Percentiles rank a stretch among this genome's conserved stretches.
Conservation (phyloP, 306 rosid species). For the Rosa multiflora region DNA sequence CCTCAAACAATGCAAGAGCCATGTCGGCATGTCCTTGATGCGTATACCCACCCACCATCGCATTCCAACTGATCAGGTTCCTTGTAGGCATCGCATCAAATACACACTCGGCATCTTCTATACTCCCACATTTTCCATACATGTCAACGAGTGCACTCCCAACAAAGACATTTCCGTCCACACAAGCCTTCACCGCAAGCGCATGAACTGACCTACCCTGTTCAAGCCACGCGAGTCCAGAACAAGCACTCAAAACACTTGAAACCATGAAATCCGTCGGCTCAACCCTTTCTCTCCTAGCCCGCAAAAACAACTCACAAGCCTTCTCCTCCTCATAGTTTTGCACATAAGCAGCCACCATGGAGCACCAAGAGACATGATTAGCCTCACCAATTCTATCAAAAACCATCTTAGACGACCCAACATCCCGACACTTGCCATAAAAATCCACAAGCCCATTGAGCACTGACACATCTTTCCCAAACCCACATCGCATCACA, state of each 20-base stretch:
- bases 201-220: slow-evolving; percentile 77
- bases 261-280: slow-evolving; percentile 83
- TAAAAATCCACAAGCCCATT: slow-evolving; percentile 86
- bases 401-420: slow-evolving; percentile 59
- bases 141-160: slow-evolving; percentile 85
- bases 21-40: slow-evolving; percentile 67
- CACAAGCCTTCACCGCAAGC: slow-evolving; percentile 65
- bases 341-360: slow-evolving; percentile 65
- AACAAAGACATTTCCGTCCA: slow-evolving; percentile 69
- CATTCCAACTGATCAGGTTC: slow-evolving; percentile 73
- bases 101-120: slow-evolving; percentile 56
- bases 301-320: slow-evolving; percentile 53
- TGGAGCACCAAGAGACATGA: slow-evolving; percentile 78
- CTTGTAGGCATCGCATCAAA: slow-evolving; percentile 54
- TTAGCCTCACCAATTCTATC: slow-evolving; percentile 42
- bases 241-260: slow-evolving; percentile 71
- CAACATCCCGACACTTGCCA: slow-evolving; percentile 66
- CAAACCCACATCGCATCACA: slow-evolving; percentile 47
- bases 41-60: slow-evolving; percentile 72
- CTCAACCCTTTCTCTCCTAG: slow-evolving; percentile 50
- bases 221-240: slow-evolving; percentile 71
- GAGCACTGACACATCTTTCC: slow-evolving; percentile 50
- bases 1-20: slow-evolving; percentile 63
- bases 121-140: slow-evolving; percentile 88
- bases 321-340: slow-evolving; percentile 80